Evolutionary conservation across 345 rosid species (phyloP).

Genomic region (Salix brachista): DNA sequence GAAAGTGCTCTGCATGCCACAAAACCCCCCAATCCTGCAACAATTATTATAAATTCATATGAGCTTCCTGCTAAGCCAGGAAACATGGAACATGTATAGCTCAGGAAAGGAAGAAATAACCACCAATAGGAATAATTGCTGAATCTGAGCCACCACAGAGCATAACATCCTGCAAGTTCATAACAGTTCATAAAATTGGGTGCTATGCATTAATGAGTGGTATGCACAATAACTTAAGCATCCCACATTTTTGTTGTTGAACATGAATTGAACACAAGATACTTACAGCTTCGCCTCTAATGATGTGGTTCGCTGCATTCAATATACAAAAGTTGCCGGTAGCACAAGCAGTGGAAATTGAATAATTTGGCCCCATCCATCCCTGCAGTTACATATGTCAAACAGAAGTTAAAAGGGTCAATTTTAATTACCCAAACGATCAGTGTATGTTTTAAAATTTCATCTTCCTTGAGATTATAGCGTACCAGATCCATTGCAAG

Average conservation of each 20-base stretch:
- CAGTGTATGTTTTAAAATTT: background rate
- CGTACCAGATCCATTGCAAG: conserved; percentile 95
- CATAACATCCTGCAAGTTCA: conserved; percentile 71
- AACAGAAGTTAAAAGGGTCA: conserved; percentile 19
- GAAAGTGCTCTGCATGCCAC: conserved; percentile 92
- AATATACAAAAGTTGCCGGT: conserved; percentile 90
- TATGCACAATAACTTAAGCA: background rate
- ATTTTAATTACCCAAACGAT: conserved; percentile 10
- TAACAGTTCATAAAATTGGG: conserved; percentile 10
- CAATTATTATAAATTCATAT: conserved; percentile 20
- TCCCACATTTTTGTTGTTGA: background rate
- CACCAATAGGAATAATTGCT: conserved; percentile 84
- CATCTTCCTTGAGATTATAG: conserved; percentile 16
- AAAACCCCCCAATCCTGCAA: conserved; percentile 95
- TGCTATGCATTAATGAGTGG: background rate
- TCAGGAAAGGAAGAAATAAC: conserved; percentile 10
- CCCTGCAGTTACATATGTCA: conserved; percentile 46
- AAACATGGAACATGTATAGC: background rate
- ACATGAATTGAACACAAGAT: conserved; percentile 20
- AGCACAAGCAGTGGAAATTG: conserved; percentile 95
- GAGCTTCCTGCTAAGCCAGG: conserved; percentile 2
- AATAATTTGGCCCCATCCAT: conserved; percentile 99
- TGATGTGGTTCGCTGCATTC: conserved; percentile 90
- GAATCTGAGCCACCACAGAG: conserved; percentile 98
- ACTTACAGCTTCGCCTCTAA: conserved; percentile 96